Evolutionary conservation across 768 basidiomycete species (phyloP), one percentile per base, ranked within the genome.

Genomic region (Lactarius vividus): DNA sequence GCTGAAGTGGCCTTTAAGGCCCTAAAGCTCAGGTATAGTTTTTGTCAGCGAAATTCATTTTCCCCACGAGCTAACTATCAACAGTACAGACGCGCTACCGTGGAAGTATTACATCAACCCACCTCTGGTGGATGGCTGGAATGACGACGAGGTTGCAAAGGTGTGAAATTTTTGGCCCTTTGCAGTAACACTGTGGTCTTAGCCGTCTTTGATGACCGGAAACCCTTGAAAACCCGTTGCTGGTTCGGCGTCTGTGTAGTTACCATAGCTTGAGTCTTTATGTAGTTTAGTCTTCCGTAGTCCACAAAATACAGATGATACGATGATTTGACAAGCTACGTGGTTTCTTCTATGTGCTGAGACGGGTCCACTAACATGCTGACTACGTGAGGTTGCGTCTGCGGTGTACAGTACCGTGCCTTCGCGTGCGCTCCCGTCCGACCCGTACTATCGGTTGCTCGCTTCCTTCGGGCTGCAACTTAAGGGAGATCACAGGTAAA

Each of bases 321-420:
- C 9, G 33, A 33, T 33, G 0, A 9, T 9, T 2, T n/a, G 44
- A 23, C 10, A 23, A n/a, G 20, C 44, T 4, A n/a, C n/a, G n/a
- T 44, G 35, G 35, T 37, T 11, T 13, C 35, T 37, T 44, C 42
- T 44, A 44, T n/a, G 42, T n/a, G 9, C 42, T n/a, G 42, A 44
- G 42, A 20, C 20, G 42, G 44, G 20, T 23, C 9, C 42, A 44
- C 42, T 11, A 49, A 49, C 23, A 31, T 29, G 18, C 18, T 1
- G 11, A 20, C 33, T 9, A 4, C 54, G 20, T 55, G 54, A 20
- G 29, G 31, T 54, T 29, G 53, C 53, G 23, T 59, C 15, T 15
- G 60, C 57, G 11, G 58, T 73, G 54, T 69, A 73, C 39, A 65
- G 63, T 72, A 72, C 72, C 0, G 40, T 72, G 59, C 71, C 62